These are phyloP conservation scores for Hypericum androsaemum DNA, from an alignment of 345 rosid species.

Conservation along the genomic window DNA sequence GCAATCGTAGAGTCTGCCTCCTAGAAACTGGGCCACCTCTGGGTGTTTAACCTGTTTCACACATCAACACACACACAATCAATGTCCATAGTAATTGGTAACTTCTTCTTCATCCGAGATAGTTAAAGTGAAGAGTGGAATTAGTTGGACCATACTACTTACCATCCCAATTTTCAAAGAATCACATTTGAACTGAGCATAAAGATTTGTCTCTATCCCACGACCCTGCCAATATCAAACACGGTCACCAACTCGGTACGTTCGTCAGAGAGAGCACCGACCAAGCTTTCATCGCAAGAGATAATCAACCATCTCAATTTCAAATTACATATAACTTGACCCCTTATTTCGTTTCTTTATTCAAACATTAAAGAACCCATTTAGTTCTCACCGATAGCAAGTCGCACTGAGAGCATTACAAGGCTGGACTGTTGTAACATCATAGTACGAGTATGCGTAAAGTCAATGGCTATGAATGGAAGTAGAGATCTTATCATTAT, in stretches of 20 bases:
- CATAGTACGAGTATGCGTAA: too few relatives aligned
- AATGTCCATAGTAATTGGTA: neutral
- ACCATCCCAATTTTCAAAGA: slow-evolving; percentile 98
- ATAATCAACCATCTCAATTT: neutral
- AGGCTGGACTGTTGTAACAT: too few relatives aligned
- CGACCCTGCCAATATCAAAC: slow-evolving; percentile 61
- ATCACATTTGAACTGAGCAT: slow-evolving; percentile 93
- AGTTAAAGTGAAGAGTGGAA: neutral
- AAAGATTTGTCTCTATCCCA: slow-evolving; percentile 95
- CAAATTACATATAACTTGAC: neutral
- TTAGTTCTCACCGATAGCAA: too few relatives aligned
- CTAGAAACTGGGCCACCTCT: slow-evolving; percentile 97
- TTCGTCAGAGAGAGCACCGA: too few relatives aligned
- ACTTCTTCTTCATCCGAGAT: neutral
- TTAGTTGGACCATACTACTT: slow-evolving; percentile 8
- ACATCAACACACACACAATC: neutral
- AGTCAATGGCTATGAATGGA: too few relatives aligned
- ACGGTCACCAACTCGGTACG: neutral
- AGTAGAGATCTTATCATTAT: too few relatives aligned
- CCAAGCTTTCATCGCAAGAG: neutral
- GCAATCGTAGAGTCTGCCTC: slow-evolving; percentile 94
- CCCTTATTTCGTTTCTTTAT: neutral
- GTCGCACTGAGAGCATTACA: too few relatives aligned
- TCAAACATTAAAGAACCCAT: neutral
- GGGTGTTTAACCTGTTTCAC: slow-evolving; percentile 77